Percentiles rank a stretch among this genome's conserved stretches.
Conservation (phyloP, 2,329 filamentous ascomycete species). For the Alternaria postmessia region DNA sequence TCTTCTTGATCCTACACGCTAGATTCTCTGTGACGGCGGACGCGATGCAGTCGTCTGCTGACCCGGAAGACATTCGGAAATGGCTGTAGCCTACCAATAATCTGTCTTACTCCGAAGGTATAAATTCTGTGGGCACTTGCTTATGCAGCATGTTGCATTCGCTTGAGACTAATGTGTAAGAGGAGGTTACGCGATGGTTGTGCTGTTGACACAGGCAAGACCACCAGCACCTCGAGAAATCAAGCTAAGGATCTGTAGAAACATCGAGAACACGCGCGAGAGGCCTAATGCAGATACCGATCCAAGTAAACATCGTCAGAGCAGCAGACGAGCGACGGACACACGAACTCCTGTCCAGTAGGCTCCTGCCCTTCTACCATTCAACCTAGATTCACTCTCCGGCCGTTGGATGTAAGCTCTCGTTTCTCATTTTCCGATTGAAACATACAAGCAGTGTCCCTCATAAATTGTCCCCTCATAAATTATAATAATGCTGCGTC, state of each 20-base stretch:
- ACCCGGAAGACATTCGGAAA: not conserved
- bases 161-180: constrained; percentile 27
- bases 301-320: not conserved
- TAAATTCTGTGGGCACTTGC: not conserved
- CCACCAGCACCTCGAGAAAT: not conserved
- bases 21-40: constrained; percentile 8
- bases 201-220: constrained; percentile 28
- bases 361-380: too few relatives aligned
- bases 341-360: not conserved
- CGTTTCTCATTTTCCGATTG: not conserved
- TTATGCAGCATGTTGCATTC: constrained; percentile 18
- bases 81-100: not conserved
- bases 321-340: not conserved
- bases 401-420: not conserved
- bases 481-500: not conserved
- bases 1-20: not conserved
- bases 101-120: not conserved
- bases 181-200: constrained; percentile 23
- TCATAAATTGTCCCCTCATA: not conserved
- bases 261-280: constrained; percentile 36
- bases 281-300: constrained; percentile 35
- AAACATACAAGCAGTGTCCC: not conserved
- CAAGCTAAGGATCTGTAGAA: constrained; percentile 23
- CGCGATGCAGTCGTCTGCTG: not conserved
- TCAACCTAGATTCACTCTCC: not conserved